Evolutionary conservation across 306 rosid genomes (phyloP), one percentile per base, ranked within the genome.

Genomic region (Castanopsis chinensis): DNA sequence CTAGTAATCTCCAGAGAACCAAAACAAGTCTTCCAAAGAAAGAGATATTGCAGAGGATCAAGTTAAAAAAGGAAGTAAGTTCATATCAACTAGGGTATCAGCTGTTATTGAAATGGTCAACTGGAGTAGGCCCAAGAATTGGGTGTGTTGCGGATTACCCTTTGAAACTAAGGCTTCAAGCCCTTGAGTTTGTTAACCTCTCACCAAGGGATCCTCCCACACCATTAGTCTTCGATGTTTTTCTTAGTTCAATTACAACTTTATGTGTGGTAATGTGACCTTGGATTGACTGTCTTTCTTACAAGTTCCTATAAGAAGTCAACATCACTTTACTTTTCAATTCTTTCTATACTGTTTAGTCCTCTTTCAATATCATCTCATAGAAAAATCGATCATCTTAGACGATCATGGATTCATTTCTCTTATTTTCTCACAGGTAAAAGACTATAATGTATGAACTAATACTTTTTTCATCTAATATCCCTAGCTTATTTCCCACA

Each of bases 61-160:
- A 82, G 27, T 61, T 78, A 63, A 82, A 54, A 76, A 76, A 55
- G 56, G 70, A 72, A 72, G 81, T 57, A 35, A 71, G 67, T 11
- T 82, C 81, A 45, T 76, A 73, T 64, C 81, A 76, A 71, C 33
- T 82, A 54, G 71, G 74, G 3, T 23, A 72, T 41, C 71, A 35
- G 54, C 69, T 76, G 1, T 61, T 73, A 37, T 25, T 63, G 49
- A 61, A 72, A 35, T 82, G 85, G 77, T 82, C 81, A 60, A 76
- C 74, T 3, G 78, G 78, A 58, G 81, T 77, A 5, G 84, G 77
- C 56, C 84, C 80, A 3, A 81, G 80, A 71, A 81, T 76, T 30
- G 81, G 85, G 74, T 76, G 78, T 27, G 70, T 76, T 6, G 77
- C 78, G 1, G 85, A 82, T 61, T 76, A 64, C 69, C 85, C 81